Base-by-base conservation (phyloP, 192 early-diverging fungal genomes). In the Thoreauomyces humboldtii region DNA sequence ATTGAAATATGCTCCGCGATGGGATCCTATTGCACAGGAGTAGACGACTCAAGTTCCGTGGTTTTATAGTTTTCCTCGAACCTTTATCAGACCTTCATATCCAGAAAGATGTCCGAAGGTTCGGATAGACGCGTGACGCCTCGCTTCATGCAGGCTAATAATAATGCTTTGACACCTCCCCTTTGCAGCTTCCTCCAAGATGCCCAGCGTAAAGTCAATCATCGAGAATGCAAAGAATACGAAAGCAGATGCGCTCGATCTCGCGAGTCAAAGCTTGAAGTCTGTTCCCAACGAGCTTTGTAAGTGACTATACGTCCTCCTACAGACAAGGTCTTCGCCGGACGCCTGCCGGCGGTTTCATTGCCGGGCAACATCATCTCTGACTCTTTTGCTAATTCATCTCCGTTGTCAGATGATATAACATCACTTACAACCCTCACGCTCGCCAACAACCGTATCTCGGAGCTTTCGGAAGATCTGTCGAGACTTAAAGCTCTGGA, bases 241-340 rank as follows among this genome's bases (percentile, higher is more conserved):
- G 7, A 32, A 64, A 17, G 59, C n/a, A 14, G 54, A 47, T 12
- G 34, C 47, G 11, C 24, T 76, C 7, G 65, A 69, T 47, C 70
- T 76, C 11, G 65, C 74, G 37, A 65, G 59, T 17, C 62, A 59
- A 38, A 37, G 56, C 12, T 41, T 76, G 31, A 76, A 76, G 45
- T 22, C 56, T n/a, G 45, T 76, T 28, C 74, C 74, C n/a, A 2
- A 36, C 36, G 73, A 75, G 59, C 29, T 75, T 31, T 67, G 68
- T 75, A 48, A 25, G 69, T 63, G 14, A 3, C 5, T n/a, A n/a
- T n/a, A n/a, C 14, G 31, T 31, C 11, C 7, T 33, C 37, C 24
- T 51, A 43, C 19, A 45, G 28, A 56, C 24, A 21, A 46, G 25
- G 41, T 19, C 6, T 64, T 4, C 31, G 21, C 21, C 32, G 36